Conservation (phyloP, 495 filamentous ascomycete species). For the Talaromyces proteolyticus region DNA sequence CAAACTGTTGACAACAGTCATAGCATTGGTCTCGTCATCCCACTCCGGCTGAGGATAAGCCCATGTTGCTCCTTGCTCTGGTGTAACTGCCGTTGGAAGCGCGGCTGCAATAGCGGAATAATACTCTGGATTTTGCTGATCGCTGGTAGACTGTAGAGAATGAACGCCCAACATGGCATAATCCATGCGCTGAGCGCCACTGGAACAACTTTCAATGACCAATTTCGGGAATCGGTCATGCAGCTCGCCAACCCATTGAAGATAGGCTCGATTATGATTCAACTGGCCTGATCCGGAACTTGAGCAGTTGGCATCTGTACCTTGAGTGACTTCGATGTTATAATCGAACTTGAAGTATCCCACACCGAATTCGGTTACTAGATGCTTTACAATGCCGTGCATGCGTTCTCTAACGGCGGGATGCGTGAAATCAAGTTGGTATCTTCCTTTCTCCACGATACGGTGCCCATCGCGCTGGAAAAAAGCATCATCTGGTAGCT, state of each 20-base stretch:
- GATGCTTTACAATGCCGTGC: conserved; percentile 8
- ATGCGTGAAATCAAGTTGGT: conserved; percentile 14
- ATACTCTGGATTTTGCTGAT: conserved; percentile 14
- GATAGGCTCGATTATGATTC: conserved; percentile 14
- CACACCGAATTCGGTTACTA: conserved; percentile 11
- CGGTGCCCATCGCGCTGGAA: conserved; percentile 13
- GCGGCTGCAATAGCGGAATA: conserved; percentile 19
- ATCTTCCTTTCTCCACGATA: conserved; percentile 14
- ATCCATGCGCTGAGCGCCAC: conserved; percentile 17
- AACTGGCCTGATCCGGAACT: conserved; percentile 13
- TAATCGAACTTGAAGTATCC: conserved; percentile 24
- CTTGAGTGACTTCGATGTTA: conserved; percentile 18
- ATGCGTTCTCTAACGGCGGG: conserved; percentile 10
- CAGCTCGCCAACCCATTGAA: conserved; percentile 10
- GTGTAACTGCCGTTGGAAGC: conserved; percentile 15
- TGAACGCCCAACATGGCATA: conserved; percentile 15
- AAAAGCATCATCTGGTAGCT: conserved; percentile 13
- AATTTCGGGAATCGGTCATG: conserved; percentile 10
- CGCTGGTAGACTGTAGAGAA: conserved; percentile 14
- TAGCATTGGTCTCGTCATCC: conserved; percentile 14
- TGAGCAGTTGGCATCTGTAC: conserved; percentile 13
- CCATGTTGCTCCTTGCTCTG: conserved; percentile 19
- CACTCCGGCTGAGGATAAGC: conserved; percentile 18
- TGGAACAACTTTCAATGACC: conserved; percentile 15
- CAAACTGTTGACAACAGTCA: conserved; percentile 17